Evolutionary conservation across 495 filamentous ascomycete species (phyloP).

Genomic region (Evansstolkia leycettana): DNA sequence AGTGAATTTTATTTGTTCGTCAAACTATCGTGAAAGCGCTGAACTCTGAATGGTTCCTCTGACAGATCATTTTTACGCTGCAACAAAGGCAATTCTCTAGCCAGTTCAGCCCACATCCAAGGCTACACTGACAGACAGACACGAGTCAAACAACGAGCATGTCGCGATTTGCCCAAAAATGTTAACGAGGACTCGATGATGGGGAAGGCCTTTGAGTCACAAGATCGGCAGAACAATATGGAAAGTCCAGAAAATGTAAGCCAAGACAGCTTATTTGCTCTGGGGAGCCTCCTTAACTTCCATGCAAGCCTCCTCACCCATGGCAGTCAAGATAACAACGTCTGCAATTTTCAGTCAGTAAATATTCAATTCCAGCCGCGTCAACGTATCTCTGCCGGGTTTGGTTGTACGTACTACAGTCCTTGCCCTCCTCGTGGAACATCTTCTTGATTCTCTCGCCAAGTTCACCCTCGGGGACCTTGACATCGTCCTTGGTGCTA

Average conservation of each 20-base stretch:
- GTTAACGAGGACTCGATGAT: slow-evolving; percentile 19
- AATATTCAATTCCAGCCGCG: not conserved
- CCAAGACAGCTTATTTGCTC: slow-evolving; percentile 15
- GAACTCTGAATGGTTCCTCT: slow-evolving; percentile 27
- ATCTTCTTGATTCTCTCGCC: slow-evolving; percentile 69
- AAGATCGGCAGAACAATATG: slow-evolving; percentile 22
- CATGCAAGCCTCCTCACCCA: slow-evolving; percentile 88
- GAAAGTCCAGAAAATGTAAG: slow-evolving; percentile 12
- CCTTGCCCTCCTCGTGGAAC: slow-evolving; percentile 62
- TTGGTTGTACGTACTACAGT: slow-evolving; percentile 74
- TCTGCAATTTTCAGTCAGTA: slow-evolving; percentile 35
- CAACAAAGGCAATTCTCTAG: slow-evolving; percentile 28
- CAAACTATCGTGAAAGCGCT: slow-evolving; percentile 35
- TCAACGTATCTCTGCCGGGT: not conserved
- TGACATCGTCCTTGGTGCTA: slow-evolving; percentile 85
- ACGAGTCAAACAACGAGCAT: slow-evolving; percentile 11
- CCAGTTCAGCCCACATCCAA: slow-evolving; percentile 29
- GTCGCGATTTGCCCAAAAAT: slow-evolving; percentile 15
- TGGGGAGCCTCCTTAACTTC: slow-evolving; percentile 83
- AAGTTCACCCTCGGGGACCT: slow-evolving; percentile 78
- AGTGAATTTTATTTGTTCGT: slow-evolving; percentile 27
- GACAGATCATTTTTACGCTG: slow-evolving; percentile 24
- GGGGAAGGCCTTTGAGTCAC: slow-evolving; percentile 18
- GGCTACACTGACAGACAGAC: slow-evolving; percentile 16
- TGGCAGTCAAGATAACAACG: slow-evolving; percentile 82